Conservation (phyloP, 1,139 yeast genomes). For the Lodderomyces orthopsilosis region DNA sequence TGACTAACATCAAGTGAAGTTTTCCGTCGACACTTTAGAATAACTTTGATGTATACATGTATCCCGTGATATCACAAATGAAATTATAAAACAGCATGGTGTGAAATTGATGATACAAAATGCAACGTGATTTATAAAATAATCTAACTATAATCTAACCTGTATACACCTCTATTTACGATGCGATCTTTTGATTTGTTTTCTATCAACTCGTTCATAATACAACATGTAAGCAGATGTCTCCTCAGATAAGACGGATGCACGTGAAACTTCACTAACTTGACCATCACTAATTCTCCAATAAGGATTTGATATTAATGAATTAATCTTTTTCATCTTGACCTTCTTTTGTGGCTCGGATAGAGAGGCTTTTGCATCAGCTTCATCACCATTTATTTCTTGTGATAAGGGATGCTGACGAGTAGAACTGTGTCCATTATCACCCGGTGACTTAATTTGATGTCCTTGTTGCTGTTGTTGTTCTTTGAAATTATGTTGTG, state of each 20-base stretch:
- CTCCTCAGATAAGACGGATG: slow-evolving; percentile 64
- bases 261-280: slow-evolving; percentile 59
- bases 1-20: too few relatives aligned
- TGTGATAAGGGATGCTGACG: neutral
- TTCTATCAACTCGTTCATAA: slow-evolving; percentile 58
- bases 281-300: slow-evolving; percentile 86
- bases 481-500: slow-evolving; percentile 12
- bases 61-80: too few relatives aligned
- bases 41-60: too few relatives aligned
- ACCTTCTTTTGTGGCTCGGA: slow-evolving; percentile 18
- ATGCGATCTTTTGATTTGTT: slow-evolving; percentile 14
- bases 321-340: slow-evolving; percentile 51
- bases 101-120: too few relatives aligned
- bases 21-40: too few relatives aligned
- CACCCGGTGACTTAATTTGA: neutral
- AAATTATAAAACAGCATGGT: too few relatives aligned
- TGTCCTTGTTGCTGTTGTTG: slow-evolving; percentile 5
- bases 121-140: too few relatives aligned
- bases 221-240: slow-evolving; percentile 80
- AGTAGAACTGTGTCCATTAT: neutral
- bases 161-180: slow-evolving; percentile 1
- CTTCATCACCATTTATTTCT: neutral
- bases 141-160: neutral
- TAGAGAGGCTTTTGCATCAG: neutral
- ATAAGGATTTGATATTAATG: slow-evolving; percentile 59